phyloP scores from a whole-genome alignment of 257 asterid genomes.

The Prunella vulgaris region DNA sequence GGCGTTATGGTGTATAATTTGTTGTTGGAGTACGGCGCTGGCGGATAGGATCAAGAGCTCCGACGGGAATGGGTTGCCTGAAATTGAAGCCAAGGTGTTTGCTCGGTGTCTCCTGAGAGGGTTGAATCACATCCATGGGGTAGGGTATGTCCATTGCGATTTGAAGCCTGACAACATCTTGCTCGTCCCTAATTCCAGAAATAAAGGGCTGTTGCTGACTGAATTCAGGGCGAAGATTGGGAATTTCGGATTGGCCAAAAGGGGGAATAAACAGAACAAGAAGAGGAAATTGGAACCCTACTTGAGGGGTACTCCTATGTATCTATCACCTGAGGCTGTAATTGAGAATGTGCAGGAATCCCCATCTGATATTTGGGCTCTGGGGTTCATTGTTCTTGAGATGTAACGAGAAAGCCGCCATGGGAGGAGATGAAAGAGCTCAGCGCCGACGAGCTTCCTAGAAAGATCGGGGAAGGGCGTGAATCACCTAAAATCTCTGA shows the following conservation, averaged over 20 bases:
- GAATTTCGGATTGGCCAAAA: constrained; percentile 81
- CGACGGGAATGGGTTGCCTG: too few species aligned
- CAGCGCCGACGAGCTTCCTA: too few species aligned
- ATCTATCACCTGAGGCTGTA: constrained; percentile 75
- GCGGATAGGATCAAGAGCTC: too few species aligned
- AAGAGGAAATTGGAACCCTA: constrained; percentile 73
- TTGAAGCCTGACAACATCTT: constrained; percentile 75
- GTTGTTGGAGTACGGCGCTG: too few species aligned
- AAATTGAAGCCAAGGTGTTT: too few species aligned
- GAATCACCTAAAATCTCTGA: too few species aligned
- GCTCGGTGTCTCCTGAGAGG: too few species aligned
- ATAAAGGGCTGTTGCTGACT: constrained; percentile 14
- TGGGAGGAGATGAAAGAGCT: too few species aligned
- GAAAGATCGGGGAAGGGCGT: too few species aligned
- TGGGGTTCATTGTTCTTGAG: constrained; percentile 78
- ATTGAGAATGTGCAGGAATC: constrained; percentile 54
- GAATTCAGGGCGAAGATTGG: constrained; percentile 78
- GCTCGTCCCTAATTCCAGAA: constrained; percentile 33
- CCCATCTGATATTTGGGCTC: constrained; percentile 83
- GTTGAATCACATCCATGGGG: too few species aligned
- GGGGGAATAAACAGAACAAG: constrained; percentile 47
- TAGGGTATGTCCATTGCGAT: too few species aligned
- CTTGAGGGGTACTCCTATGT: constrained; percentile 83
- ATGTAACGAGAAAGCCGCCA: constrained; percentile 70
- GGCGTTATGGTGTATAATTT: too few species aligned